Conservation (phyloP, 1,284 basidiomycete species). For the Cronartium ribicola region DNA sequence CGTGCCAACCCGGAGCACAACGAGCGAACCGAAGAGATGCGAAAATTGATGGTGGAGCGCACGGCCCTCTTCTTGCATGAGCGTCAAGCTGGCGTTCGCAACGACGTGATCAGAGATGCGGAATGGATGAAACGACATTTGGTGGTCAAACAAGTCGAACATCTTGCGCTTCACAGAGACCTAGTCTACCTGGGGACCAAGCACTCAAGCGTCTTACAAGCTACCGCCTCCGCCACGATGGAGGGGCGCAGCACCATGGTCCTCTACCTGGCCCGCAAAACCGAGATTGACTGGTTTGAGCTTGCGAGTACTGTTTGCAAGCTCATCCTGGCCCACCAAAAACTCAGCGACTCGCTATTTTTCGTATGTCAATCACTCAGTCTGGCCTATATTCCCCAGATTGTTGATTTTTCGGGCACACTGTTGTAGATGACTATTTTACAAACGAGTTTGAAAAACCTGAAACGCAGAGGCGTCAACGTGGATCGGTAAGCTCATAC, state of each 20-base stretch:
- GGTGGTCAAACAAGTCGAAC: constrained; percentile 42
- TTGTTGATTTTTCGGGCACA: not conserved
- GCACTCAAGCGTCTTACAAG: constrained; percentile 33
- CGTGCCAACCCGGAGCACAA: constrained; percentile 45
- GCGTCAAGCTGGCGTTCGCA: constrained; percentile 46
- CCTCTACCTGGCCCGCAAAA: constrained; percentile 48
- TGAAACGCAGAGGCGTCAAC: constrained; percentile 40
- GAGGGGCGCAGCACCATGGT: constrained; percentile 41
- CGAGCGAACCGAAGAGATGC: constrained; percentile 46
- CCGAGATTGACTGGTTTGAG: constrained; percentile 52
- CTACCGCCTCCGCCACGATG: constrained; percentile 38
- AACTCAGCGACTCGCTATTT: constrained; percentile 50
- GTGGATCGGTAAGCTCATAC: constrained; percentile 36
- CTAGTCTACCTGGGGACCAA: constrained; percentile 45
- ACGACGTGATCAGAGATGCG: constrained; percentile 49
- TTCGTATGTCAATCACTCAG: constrained; percentile 46
- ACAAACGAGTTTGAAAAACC: constrained; percentile 40
- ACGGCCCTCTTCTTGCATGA: constrained; percentile 52
- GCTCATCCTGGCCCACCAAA: constrained; percentile 48
- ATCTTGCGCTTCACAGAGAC: constrained; percentile 46
- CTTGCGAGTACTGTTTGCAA: constrained; percentile 49
- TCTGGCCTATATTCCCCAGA: not conserved
- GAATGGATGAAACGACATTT: constrained; percentile 50
- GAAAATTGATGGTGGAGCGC: constrained; percentile 49
- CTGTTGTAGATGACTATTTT: constrained; percentile 38